A percentile compares a stretch with the other conserved stretches of the same genome.
Conservation (phyloP, 129 eudicot genomes). For the Saposhnikovia divaricata region DNA sequence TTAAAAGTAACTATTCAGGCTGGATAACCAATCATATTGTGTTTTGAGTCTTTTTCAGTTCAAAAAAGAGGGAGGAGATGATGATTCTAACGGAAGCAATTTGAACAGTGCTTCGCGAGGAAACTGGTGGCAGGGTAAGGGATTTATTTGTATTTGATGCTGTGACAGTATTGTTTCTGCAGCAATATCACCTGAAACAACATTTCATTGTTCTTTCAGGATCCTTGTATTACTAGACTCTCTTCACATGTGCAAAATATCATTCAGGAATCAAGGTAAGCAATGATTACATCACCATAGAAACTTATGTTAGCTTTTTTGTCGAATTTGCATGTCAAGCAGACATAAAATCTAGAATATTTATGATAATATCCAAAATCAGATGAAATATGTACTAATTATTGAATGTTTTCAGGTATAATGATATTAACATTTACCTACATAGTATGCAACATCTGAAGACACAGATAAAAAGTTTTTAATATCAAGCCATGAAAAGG, state of each 20-base stretch:
- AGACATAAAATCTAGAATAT: neutral
- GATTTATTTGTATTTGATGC: neutral
- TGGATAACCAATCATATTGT: neutral
- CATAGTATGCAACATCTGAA: neutral
- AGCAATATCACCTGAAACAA: neutral
- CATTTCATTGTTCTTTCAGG: slow-evolving; percentile 27
- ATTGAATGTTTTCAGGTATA: neutral
- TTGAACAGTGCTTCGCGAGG: slow-evolving; percentile 61
- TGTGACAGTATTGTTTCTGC: neutral
- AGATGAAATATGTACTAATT: neutral
- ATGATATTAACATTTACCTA: neutral
- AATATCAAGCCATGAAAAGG: neutral
- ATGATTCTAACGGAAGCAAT: slow-evolving; percentile 37
- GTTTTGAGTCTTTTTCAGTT: slow-evolving; percentile 23
- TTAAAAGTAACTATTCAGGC: neutral
- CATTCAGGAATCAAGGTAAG: neutral
- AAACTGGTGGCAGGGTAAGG: slow-evolving; percentile 93
- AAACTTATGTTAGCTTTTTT: neutral
- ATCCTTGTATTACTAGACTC: slow-evolving; percentile 60
- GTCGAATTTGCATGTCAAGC: neutral
- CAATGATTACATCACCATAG: neutral
- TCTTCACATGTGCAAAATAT: neutral
- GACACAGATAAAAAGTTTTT: neutral
- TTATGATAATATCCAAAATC: neutral
- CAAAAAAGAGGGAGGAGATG: slow-evolving; percentile 52